A percentile compares a stretch with the other conserved stretches of the same genome.
These are phyloP conservation scores for Fusarium pseudoanthophilum DNA, from an alignment of 2,329 filamentous ascomycete genomes.

Conservation along the genomic window DNA sequence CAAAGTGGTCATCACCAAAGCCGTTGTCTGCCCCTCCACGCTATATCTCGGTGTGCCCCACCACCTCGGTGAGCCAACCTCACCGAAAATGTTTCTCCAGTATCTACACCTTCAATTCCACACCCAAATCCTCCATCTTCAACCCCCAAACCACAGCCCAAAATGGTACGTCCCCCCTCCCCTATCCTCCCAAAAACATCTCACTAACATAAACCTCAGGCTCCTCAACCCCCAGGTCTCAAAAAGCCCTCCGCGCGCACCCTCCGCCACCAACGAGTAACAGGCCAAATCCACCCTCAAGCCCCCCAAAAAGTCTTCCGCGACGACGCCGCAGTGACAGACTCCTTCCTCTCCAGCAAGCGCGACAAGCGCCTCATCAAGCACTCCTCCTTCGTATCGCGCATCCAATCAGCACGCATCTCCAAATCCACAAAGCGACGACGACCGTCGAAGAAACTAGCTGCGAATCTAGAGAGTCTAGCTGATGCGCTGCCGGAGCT, in stretches of 20 bases:
- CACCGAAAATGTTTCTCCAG: constrained; percentile 44
- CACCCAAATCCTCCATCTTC: neutral
- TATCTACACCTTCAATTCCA: neutral
- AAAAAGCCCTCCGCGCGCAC: constrained; percentile 68
- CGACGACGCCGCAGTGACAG: constrained; percentile 60
- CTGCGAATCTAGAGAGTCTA: constrained; percentile 77
- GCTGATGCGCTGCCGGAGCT: constrained; percentile 82
- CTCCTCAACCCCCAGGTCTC: constrained; percentile 52
- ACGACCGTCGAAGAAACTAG: constrained; percentile 81
- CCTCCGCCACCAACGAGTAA: constrained; percentile 64
- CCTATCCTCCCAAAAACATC: fast-evolving
- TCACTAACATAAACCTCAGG: constrained; percentile 22
- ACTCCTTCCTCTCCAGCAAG: constrained; percentile 77
- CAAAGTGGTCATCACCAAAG: no score
- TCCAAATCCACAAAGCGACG: constrained; percentile 47
- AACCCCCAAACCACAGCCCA: constrained; percentile 6
- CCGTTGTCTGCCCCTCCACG: constrained; percentile 35
- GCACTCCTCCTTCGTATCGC: constrained; percentile 81
- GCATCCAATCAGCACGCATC: constrained; percentile 69
- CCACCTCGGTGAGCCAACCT: constrained; percentile 34
- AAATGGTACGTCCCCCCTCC: constrained; percentile 20
- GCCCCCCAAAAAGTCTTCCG: constrained; percentile 64
- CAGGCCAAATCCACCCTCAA: constrained; percentile 60
- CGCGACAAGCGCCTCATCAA: constrained; percentile 86
- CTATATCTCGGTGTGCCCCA: constrained; percentile 38